Percentiles rank a stretch among this genome's conserved stretches.
phyloP scores from a whole-genome alignment of 1,284 basidiomycete species.

The Ceratobasidium sp. region DNA sequence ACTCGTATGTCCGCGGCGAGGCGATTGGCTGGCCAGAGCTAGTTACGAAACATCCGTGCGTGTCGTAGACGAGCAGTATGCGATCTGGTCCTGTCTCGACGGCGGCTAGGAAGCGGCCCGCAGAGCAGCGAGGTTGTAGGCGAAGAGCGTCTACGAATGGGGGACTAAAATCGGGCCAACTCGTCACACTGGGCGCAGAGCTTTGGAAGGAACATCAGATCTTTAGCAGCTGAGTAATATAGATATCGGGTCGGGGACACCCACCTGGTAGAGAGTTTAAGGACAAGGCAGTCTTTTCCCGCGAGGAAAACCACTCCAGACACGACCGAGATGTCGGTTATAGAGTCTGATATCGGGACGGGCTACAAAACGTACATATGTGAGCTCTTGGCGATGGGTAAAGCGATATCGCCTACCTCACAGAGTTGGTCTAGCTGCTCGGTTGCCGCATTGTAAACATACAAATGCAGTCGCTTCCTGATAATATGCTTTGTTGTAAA shows the following conservation, averaged over 20 bases:
- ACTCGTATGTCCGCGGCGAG: slow-evolving; percentile 2
- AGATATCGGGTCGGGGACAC: background rate
- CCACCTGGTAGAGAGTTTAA: slow-evolving; percentile 2
- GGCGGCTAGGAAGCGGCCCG: background rate
- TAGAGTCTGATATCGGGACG: slow-evolving; percentile 17
- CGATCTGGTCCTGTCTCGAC: slow-evolving; percentile 12
- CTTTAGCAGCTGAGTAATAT: background rate
- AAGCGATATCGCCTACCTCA: background rate
- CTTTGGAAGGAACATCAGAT: background rate
- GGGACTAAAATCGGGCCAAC: slow-evolving; percentile 18
- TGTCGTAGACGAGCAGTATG: slow-evolving; percentile 32
- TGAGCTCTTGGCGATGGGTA: background rate
- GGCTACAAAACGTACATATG: background rate
- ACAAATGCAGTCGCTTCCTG: slow-evolving; percentile 19
- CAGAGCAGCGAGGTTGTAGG: slow-evolving; percentile 5
- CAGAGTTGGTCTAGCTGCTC: slow-evolving; percentile 8
- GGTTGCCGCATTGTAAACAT: background rate
- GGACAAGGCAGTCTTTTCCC: slow-evolving; percentile 18
- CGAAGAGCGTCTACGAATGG: slow-evolving; percentile 5
- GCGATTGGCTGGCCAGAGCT: slow-evolving; percentile 14
- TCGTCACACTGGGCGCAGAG: background rate
- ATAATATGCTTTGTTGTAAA: slow-evolving; percentile 14
- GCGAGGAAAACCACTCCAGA: background rate
- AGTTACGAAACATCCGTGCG: slow-evolving; percentile 27
- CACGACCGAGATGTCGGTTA: slow-evolving; percentile 12